phyloP scores from a whole-genome alignment of 257 asterid genomes.

The Paraleonurus japonicus region DNA sequence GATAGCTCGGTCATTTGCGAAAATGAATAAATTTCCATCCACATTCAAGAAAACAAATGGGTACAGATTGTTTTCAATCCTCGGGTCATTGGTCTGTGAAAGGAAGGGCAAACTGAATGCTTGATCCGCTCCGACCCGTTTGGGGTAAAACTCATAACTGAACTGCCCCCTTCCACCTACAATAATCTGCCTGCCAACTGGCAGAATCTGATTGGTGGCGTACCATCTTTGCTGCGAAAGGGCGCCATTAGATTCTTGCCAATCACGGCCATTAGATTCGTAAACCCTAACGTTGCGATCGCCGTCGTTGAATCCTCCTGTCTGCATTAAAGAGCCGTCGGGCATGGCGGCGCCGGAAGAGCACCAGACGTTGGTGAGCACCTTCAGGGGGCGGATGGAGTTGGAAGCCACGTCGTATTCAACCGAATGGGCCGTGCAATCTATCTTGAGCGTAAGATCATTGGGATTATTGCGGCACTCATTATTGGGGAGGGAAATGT shows the following conservation, averaged over 20 bases:
- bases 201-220: background rate
- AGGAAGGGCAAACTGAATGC: background rate
- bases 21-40: background rate
- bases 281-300: background rate
- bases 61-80: background rate
- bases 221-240: background rate
- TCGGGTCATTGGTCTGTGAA: background rate
- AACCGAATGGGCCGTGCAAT: background rate
- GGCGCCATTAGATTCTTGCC: background rate
- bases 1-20: background rate
- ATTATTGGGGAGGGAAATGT: background rate
- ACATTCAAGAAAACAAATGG: background rate
- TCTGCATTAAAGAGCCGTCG: background rate
- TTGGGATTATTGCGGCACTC: background rate
- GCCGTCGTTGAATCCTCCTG: background rate
- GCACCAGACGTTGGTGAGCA: conserved; percentile 3
- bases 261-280: background rate
- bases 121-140: background rate
- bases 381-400: background rate
- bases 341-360: background rate
- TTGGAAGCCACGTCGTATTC: background rate
- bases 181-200: background rate
- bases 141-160: background rate
- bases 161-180: background rate
- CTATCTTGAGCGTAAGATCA: background rate